Percentiles rank a stretch among this genome's conserved stretches.
phyloP scores from a whole-genome alignment of 2,329 filamentous ascomycete species.

The Hypoxylon sp. region DNA sequence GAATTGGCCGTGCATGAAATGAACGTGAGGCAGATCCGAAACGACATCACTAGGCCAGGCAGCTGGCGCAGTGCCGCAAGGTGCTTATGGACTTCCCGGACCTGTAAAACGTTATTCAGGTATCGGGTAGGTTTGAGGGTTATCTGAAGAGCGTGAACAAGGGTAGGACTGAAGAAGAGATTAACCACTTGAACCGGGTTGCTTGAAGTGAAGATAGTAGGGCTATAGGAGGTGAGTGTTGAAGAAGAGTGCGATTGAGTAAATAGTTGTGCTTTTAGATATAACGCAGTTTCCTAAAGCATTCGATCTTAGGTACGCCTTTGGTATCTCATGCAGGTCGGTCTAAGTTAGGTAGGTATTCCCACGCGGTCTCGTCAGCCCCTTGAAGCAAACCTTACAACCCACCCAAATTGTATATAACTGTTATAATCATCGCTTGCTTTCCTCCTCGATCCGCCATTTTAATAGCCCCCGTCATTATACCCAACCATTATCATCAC shows the following conservation, averaged over 20 bases:
- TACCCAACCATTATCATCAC: slow-evolving; percentile 2
- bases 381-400: too few relatives aligned
- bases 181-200: neutral
- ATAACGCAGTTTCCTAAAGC: slow-evolving; percentile 5
- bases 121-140: neutral
- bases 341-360: slow-evolving; percentile 25
- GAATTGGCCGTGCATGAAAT: slow-evolving; percentile 56
- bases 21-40: slow-evolving; percentile 62
- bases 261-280: neutral
- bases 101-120: neutral
- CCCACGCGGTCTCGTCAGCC: slow-evolving; percentile 6
- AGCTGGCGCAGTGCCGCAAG: neutral
- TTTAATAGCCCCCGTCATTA: neutral
- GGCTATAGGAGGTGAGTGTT: too few relatives aligned
- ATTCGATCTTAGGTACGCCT: slow-evolving; percentile 23
- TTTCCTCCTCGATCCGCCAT: neutral
- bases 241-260: neutral
- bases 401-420: too few relatives aligned
- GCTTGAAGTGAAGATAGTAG: neutral
- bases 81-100: neutral
- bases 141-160: neutral
- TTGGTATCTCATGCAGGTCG: slow-evolving; percentile 41
- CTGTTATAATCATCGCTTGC: too few relatives aligned
- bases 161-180: neutral
- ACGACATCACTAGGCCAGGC: slow-evolving; percentile 53